Evolutionary conservation across 1,284 basidiomycete species (phyloP).

Genomic region (Trametes versicolor): DNA sequence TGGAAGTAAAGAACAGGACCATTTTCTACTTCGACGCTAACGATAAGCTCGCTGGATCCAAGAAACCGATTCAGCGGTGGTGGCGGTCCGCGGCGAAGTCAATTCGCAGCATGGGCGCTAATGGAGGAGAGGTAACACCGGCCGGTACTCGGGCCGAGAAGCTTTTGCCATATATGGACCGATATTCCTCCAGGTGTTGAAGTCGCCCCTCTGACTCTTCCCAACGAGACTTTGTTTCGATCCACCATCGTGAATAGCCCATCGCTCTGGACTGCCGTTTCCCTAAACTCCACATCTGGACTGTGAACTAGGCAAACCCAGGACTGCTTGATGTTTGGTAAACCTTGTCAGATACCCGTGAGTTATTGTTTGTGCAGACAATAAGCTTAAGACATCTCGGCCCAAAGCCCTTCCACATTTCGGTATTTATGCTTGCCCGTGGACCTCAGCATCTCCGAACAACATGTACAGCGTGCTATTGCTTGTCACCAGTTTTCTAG

Average conservation of each 20-base stretch:
- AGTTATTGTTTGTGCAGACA: constrained; percentile 31
- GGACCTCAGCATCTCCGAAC: neutral
- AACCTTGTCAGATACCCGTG: constrained; percentile 14
- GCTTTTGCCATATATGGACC: constrained; percentile 12
- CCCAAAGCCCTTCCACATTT: constrained; percentile 6
- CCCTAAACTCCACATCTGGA: neutral
- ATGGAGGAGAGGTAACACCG: neutral
- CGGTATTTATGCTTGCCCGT: constrained; percentile 21
- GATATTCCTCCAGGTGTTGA: neutral
- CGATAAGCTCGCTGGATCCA: neutral
- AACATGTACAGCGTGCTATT: constrained; percentile 14
- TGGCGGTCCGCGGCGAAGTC: constrained; percentile 2
- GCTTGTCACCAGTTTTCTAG: constrained; percentile 27
- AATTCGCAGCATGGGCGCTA: neutral
- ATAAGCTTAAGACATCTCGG: constrained; percentile 25
- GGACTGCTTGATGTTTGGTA: constrained; percentile 10
- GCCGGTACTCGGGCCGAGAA: constrained; percentile 23
- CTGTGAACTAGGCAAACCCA: neutral
- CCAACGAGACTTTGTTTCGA: neutral
- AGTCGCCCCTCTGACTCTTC: neutral
- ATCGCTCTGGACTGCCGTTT: neutral
- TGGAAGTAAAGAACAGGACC: constrained; percentile 35
- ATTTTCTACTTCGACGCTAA: constrained; percentile 6
- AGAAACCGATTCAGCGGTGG: neutral
- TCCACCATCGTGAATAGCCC: neutral